Base-by-base conservation (phyloP, 208 protist species). In the Acanthamoeba triangularis region DNA sequence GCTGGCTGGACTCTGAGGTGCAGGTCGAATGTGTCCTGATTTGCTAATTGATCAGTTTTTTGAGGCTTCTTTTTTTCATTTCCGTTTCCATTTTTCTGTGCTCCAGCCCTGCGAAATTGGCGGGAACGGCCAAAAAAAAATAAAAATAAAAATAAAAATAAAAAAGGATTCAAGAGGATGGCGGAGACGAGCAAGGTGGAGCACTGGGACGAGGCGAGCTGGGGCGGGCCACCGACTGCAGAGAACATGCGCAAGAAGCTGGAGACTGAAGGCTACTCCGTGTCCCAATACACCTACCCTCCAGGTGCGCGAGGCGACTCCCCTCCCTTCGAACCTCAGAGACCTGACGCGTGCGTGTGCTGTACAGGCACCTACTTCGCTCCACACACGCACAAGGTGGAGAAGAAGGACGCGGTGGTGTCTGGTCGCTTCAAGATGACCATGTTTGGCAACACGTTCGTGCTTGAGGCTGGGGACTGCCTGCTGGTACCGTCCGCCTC, bases 341-440 rank as follows among this genome's bases (percentile, higher is more conserved):
- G 16, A n/a, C 2, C 61, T 67, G 28, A 67, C 2, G 28, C 4
- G 74, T 33, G 16, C 11, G 30, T 74, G 65, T 25, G 33, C 8
- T 16, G 30, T 35, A 30, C 30, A 82, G 41, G 76, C 18, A 85
- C 76, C 76, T 85, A 85, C 76, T 85, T 85, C 28, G 41, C 76
- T 14, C 76, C 76, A 11, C 76, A 85, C 76, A 85, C 8, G 41
- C 76, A 85, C 41, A 33, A 10, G 10, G 76, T 85, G 35, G 44
- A 47, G 44, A 85, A 85, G 76, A 85, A 85, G 44, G 76, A 85
- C 41, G 76, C 76, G 54, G 76, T 85, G 35, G 25, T 85, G 41
- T 85, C 76, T 6, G 76, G 76, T 30, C 41, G 76, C 14, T 85
- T 85, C 44, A 49, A 56, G 18, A 47, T 85, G 76, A 33, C 41